Evolutionary conservation across 78 protist species (phyloP).

Genomic region (Monocercomonoides exilis): DNA sequence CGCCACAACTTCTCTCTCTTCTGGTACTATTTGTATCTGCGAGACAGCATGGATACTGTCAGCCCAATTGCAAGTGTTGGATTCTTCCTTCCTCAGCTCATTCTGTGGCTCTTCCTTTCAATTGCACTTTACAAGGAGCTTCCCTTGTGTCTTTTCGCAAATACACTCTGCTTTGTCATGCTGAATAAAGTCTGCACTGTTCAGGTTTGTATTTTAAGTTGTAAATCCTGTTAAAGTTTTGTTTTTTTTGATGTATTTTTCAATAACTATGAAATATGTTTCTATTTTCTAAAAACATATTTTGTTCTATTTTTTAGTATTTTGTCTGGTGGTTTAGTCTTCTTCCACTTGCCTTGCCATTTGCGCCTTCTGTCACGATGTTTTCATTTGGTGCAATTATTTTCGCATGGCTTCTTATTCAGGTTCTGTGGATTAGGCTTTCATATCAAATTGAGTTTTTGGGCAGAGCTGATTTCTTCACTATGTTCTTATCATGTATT

Average conservation of each 20-base stretch:
- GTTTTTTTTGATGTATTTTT: neutral
- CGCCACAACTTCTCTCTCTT: conserved; percentile 86
- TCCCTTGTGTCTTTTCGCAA: conserved; percentile 36
- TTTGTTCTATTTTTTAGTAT: conserved; percentile 41
- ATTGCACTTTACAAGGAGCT: conserved; percentile 16
- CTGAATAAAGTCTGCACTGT: conserved; percentile 88
- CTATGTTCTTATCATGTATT: conserved; percentile 6
- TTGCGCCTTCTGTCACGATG: neutral
- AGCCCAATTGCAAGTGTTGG: neutral
- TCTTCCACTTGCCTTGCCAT: conserved; percentile 59
- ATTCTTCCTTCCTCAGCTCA: conserved; percentile 19
- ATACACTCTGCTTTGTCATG: conserved; percentile 73
- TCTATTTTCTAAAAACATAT: neutral
- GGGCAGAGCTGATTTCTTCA: conserved; percentile 4
- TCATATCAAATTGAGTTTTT: conserved; percentile 64
- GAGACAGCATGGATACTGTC: neutral
- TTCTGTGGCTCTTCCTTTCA: neutral
- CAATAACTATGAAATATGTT: neutral
- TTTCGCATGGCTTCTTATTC: neutral
- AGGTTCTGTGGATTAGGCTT: conserved; percentile 53
- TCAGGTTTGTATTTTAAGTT: conserved; percentile 21
- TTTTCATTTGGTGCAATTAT: neutral
- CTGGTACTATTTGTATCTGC: conserved; percentile 60
- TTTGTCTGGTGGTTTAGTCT: conserved; percentile 77
- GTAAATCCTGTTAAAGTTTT: neutral